Conservation (phyloP, 371 early-diverging fungal genomes). For the Syncephalastrum sp. region DNA sequence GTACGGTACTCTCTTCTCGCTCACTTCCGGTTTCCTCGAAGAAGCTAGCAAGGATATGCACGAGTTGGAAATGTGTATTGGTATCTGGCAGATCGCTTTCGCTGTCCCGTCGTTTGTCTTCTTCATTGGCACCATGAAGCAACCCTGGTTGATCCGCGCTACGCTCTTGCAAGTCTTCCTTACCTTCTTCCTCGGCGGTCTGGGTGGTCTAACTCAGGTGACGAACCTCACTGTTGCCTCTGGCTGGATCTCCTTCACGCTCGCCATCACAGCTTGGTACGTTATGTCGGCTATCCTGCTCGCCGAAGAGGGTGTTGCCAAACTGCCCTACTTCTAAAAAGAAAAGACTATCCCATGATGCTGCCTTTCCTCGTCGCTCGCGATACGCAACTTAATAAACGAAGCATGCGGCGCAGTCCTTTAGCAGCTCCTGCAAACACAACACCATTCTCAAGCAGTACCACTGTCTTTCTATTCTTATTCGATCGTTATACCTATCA, state of each 20-base stretch:
- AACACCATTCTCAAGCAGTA: too few species aligned
- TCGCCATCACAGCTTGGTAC: constrained; percentile 39
- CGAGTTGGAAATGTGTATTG: constrained; percentile 26
- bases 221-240: constrained; percentile 18
- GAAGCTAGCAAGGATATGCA: constrained; percentile 15
- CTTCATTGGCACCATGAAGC: constrained; percentile 36
- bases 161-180: constrained; percentile 37
- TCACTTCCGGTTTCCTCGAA: constrained; percentile 20
- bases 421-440: too few species aligned
- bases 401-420: too few species aligned
- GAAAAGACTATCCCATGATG: too few species aligned
- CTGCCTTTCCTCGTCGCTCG: too few species aligned
- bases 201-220: constrained; percentile 27
- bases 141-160: constrained; percentile 32
- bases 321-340: constrained; percentile 34
- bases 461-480: too few species aligned
- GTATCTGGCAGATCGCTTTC: constrained; percentile 33
- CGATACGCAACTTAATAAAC: too few species aligned
- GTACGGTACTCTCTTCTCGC: constrained; percentile 31
- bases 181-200: constrained; percentile 33
- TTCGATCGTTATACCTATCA: too few species aligned
- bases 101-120: constrained; percentile 33
- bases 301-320: constrained; percentile 30
- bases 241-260: constrained; percentile 38
- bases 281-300: constrained; percentile 30